A percentile compares a stretch with the other conserved stretches of the same genome.
Conservation (phyloP, 352 stramenopile species). For the Pythium brachiatum region DNA sequence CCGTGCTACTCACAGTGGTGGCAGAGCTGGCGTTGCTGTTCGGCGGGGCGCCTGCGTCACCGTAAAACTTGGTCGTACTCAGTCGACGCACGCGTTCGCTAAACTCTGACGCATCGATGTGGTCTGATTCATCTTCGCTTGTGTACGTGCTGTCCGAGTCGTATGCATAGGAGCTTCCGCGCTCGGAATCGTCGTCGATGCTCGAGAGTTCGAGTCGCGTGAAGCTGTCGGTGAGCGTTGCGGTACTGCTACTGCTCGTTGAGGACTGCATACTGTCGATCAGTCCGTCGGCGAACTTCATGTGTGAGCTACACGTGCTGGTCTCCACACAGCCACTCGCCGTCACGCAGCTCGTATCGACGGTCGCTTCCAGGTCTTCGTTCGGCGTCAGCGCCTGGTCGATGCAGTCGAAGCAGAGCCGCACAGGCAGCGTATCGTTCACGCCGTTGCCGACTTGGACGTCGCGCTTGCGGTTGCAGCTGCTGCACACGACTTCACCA, state of each 20-base stretch:
- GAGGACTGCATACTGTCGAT: conserved; percentile 35
- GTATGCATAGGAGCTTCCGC: conserved; percentile 30
- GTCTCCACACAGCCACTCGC: conserved; percentile 16
- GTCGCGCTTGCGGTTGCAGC: conserved; percentile 60
- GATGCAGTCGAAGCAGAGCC: conserved; percentile 79
- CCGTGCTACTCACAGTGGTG: conserved; percentile 15
- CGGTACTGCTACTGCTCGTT: conserved; percentile 21
- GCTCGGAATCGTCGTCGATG: conserved; percentile 28
- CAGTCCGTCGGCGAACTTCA: conserved; percentile 14
- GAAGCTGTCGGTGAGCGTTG: conserved; percentile 15
- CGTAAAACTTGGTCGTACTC: conserved; percentile 3
- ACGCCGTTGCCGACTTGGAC: conserved; percentile 35
- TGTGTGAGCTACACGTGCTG: conserved; percentile 26
- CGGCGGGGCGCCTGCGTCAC: background rate
- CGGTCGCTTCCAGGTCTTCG: conserved; percentile 9
- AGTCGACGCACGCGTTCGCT: background rate
- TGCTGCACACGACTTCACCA: conserved; percentile 75
- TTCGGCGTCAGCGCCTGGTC: conserved; percentile 43
- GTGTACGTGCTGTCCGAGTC: conserved; percentile 15
- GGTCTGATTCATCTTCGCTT: conserved; percentile 1
- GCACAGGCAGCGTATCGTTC: conserved; percentile 37
- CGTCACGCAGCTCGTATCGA: conserved; percentile 3
- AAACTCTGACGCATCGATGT: background rate
- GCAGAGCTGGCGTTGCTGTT: conserved; percentile 4
- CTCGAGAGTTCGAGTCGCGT: conserved; percentile 40